Conservation (phyloP, 306 rosid genomes). For the Begonia peltatifolia region DNA sequence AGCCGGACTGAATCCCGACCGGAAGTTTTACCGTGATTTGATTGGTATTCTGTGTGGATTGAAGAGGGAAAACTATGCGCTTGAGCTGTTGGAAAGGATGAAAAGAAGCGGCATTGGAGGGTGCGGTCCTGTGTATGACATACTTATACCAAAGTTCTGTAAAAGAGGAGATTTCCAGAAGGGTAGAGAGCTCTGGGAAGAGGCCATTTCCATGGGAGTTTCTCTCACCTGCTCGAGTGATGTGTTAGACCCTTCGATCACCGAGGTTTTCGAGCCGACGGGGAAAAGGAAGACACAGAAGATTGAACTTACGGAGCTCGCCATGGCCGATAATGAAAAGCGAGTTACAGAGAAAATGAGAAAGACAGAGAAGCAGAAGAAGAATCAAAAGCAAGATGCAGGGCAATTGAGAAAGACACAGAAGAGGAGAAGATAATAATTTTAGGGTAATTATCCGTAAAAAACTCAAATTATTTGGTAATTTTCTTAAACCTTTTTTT, state of each 20-base stretch:
- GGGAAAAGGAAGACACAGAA: slow-evolving; percentile 20
- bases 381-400: not conserved
- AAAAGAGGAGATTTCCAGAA: slow-evolving; percentile 57
- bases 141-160: slow-evolving; percentile 66
- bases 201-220: slow-evolving; percentile 51
- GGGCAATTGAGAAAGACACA: too few relatives aligned
- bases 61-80: slow-evolving; percentile 57
- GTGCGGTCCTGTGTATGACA: slow-evolving; percentile 72
- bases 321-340: slow-evolving; percentile 14
- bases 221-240: slow-evolving; percentile 41
- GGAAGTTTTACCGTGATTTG: slow-evolving; percentile 66
- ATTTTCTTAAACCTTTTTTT: too few relatives aligned
- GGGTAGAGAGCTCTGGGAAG: slow-evolving; percentile 74
- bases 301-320: slow-evolving; percentile 16
- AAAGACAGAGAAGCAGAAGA: slow-evolving; percentile 19
- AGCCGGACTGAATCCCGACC: slow-evolving; percentile 39
- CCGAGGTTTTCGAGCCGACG: slow-evolving; percentile 47
- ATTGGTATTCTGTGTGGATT: slow-evolving; percentile 67
- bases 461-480: too few relatives aligned
- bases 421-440: too few relatives aligned
- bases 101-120: slow-evolving; percentile 55
- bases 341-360: slow-evolving; percentile 15
- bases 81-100: slow-evolving; percentile 66
- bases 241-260: slow-evolving; percentile 65
- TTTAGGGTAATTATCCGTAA: too few relatives aligned